Percentiles rank a stretch among this genome's conserved stretches.
These are phyloP conservation scores for Colletotrichum gloeosporioides DNA, from an alignment of 2,329 filamentous ascomycete genomes.

Conservation along the genomic window DNA sequence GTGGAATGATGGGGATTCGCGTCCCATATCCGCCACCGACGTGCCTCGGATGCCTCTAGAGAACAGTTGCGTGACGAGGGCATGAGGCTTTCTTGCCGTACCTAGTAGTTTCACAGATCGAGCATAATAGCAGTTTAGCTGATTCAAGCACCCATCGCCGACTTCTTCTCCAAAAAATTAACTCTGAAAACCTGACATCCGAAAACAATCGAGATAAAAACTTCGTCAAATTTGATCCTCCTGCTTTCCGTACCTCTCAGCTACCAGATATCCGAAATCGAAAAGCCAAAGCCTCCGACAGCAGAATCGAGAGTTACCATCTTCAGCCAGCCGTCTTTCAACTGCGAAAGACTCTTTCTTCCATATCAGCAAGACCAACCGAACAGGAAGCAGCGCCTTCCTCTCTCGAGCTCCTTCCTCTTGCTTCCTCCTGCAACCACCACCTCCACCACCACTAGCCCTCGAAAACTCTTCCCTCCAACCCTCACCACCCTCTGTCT, in stretches of 20 bases:
- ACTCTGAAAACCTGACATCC: neutral
- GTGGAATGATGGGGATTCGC: neutral
- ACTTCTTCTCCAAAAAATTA: neutral
- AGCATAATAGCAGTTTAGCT: neutral
- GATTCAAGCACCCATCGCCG: neutral
- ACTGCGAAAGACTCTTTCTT: neutral
- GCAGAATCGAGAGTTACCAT: neutral
- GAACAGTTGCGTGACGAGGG: neutral
- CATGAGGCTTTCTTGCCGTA: neutral
- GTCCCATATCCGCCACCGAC: neutral
- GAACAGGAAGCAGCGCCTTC: neutral
- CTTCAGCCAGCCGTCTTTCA: neutral
- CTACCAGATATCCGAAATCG: neutral
- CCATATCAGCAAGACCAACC: neutral
- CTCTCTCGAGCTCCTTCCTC: neutral
- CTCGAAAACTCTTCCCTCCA: neutral
- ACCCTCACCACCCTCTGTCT: neutral
- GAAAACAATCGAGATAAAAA: neutral
- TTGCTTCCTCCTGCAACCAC: neutral
- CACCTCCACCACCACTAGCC: neutral
- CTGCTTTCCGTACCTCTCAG: neutral
- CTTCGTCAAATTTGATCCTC: neutral
- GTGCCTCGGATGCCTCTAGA: neutral
- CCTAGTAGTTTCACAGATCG: neutral
- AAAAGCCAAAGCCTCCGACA: neutral